Evolutionary conservation across 1,139 yeast species (phyloP), one percentile per base, ranked within the genome.

Genomic region (Geotrichum phurueaensis): DNA sequence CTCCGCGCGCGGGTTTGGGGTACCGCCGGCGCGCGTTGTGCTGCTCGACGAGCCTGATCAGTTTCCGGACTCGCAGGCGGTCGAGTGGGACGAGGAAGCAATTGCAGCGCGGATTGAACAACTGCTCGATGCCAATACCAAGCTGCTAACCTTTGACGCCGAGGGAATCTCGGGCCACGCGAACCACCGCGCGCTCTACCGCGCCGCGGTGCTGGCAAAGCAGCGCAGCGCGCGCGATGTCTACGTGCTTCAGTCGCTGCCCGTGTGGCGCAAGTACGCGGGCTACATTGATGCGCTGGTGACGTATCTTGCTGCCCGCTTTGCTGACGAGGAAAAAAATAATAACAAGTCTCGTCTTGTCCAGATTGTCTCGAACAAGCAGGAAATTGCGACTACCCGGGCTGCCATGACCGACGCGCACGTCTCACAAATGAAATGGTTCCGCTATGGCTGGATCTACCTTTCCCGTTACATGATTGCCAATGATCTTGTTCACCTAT

Each of bases 361-460:
- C 43, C 79, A 76, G 23, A 56, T 60, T 49, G 54, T 59, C 45
- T 56, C 61, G 31, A 54, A 33, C 4, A 78, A 84, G 65, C 80
- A 84, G 62, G 81, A 84, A 75, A 80, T 86, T 68, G 77, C 86
- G 57, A 77, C 82, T 9, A 79, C 86, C 47, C 78, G 85, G 61
- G 81, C 87, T 0, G 89, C 97, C 4, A 91, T 94, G 97, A 77
- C 85, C 3, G 80, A 80, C 66, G 96, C 89, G 3, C 98, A 94
- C 74, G 79, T 79, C 65, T 85, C 96, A 2, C 99, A 94, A 73
- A 88, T 94, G 90, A 92, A 86, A 15, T 94, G 98, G 98, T 94
- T 87, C 73, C 80, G 99, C 66, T 89, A 88, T 77, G 87, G 91
- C 1, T 94, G 98, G 97, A 78, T 94, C 69, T 64, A 82, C 7